Conservation (phyloP, 352 stramenopile genomes). For the Phytophthora lateralis region DNA sequence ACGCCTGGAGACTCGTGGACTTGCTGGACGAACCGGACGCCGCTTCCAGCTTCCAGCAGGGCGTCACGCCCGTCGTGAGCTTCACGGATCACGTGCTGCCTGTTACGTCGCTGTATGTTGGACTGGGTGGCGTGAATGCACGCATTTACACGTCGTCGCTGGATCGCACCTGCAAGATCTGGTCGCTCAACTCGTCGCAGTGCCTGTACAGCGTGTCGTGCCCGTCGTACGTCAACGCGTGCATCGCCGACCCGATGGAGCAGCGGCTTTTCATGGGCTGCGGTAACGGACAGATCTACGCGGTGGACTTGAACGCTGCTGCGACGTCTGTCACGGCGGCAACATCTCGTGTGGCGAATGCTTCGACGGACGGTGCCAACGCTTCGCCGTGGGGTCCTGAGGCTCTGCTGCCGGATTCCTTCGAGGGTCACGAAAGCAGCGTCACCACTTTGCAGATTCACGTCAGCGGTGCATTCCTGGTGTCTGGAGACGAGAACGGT, state of each 20-base stretch:
- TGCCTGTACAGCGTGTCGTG: constrained; percentile 74
- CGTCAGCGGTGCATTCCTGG: constrained; percentile 56
- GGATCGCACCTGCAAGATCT: constrained; percentile 83
- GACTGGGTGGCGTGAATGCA: constrained; percentile 64
- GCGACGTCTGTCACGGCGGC: constrained; percentile 56
- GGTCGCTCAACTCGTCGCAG: constrained; percentile 55
- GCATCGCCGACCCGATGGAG: constrained; percentile 64
- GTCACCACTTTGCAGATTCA: constrained; percentile 66
- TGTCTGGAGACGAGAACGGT: constrained; percentile 67
- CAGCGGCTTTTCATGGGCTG: constrained; percentile 74
- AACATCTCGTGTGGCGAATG: constrained; percentile 53
- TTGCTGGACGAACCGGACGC: constrained; percentile 67
- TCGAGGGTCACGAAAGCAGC: constrained; percentile 69
- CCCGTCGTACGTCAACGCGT: constrained; percentile 71
- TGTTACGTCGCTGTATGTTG: constrained; percentile 74
- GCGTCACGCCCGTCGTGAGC: constrained; percentile 58
- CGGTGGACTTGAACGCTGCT: constrained; percentile 68
- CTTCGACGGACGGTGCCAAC: constrained; percentile 25
- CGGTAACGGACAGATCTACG: constrained; percentile 76
- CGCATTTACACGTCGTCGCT: constrained; percentile 80
- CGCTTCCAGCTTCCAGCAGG: constrained; percentile 60
- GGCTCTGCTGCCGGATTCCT: constrained; percentile 52
- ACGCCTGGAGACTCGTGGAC: constrained; percentile 79
- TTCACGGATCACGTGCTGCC: constrained; percentile 85
- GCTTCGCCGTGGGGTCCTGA: constrained; percentile 47